Conservation (phyloP, 2,329 filamentous ascomycete genomes). For the Penicillium sp. region DNA sequence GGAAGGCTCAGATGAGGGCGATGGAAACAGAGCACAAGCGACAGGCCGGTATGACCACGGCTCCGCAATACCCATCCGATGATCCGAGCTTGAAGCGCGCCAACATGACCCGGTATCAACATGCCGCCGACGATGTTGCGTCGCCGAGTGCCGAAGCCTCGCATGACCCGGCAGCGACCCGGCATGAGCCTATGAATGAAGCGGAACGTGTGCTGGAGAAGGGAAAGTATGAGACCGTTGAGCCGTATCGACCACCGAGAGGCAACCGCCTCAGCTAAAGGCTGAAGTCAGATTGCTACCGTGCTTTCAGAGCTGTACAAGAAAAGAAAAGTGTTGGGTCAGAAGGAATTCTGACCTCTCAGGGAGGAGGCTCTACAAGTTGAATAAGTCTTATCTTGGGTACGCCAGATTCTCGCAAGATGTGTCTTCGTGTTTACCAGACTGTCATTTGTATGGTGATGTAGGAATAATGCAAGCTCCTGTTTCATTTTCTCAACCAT, state of each 20-base stretch:
- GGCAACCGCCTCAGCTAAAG: constrained; percentile 73
- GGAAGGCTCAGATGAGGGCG: constrained; percentile 36
- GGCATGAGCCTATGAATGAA: constrained; percentile 70
- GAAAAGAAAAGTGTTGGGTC: too few relatives aligned
- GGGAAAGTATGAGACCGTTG: constrained; percentile 80
- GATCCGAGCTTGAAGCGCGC: constrained; percentile 32
- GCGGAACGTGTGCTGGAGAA: constrained; percentile 63
- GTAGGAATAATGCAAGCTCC: too few relatives aligned
- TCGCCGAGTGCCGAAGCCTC: constrained; percentile 68
- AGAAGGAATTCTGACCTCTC: too few relatives aligned
- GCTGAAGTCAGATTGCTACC: not conserved
- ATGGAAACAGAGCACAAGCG: constrained; percentile 33
- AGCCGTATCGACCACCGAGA: constrained; percentile 70
- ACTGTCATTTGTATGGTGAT: too few relatives aligned
- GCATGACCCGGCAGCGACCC: constrained; percentile 76
- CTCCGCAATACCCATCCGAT: constrained; percentile 17
- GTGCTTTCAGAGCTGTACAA: too few relatives aligned
- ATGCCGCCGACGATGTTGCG: constrained; percentile 44
- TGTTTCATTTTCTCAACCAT: too few relatives aligned
- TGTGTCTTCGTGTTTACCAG: too few relatives aligned
- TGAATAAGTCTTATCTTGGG: too few relatives aligned
- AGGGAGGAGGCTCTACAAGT: too few relatives aligned
- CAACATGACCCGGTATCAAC: constrained; percentile 25
- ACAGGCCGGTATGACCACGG: constrained; percentile 18
- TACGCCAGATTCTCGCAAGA: too few relatives aligned